Evolutionary conservation across 139 green algal genomes (phyloP).

Genomic region (Chlamydomonas sp.): DNA sequence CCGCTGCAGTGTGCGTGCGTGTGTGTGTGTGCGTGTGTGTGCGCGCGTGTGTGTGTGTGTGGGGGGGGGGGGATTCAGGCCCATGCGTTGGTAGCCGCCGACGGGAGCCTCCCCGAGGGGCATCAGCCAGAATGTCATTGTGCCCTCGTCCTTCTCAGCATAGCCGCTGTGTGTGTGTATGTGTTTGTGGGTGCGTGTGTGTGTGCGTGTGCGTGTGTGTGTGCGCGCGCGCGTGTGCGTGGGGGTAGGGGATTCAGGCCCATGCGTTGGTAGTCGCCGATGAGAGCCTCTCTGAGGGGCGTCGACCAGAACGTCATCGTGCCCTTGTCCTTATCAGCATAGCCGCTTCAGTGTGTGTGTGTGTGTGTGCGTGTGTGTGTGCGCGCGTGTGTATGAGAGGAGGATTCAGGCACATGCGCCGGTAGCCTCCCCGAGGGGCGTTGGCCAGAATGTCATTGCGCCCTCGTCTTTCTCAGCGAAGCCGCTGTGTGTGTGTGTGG

Average conservation of each 20-base stretch:
- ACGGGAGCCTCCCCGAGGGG: conserved; percentile 79
- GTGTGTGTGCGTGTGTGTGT: conserved; percentile 2
- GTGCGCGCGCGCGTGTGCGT: no score
- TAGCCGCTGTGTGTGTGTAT: conserved; percentile 49
- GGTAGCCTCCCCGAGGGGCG: conserved; percentile 78
- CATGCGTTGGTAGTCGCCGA: conserved; percentile 73
- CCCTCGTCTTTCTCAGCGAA: conserved; percentile 77
- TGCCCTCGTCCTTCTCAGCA: conserved; percentile 65
- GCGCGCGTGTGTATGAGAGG: no score
- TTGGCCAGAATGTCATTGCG: conserved; percentile 61
- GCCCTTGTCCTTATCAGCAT: conserved; percentile 71
- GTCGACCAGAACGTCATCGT: conserved; percentile 65
- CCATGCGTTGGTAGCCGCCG: conserved; percentile 69
- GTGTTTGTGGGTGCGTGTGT: conserved; percentile 1
- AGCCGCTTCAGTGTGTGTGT: conserved; percentile 37
- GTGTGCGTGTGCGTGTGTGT: no score
- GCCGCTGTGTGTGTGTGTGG: conserved; percentile 25
- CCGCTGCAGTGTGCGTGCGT: no score
- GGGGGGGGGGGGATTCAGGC: no score
- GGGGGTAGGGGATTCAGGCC: no score
- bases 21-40: no score
- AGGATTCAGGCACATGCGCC: conserved; percentile 76
- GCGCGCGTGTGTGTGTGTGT: no score
- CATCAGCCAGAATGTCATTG: conserved; percentile 63
- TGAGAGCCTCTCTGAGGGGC: conserved; percentile 74